These are phyloP conservation scores for Panaeolus papilionaceus DNA, from an alignment of 768 basidiomycete genomes.

Conservation along the genomic window DNA sequence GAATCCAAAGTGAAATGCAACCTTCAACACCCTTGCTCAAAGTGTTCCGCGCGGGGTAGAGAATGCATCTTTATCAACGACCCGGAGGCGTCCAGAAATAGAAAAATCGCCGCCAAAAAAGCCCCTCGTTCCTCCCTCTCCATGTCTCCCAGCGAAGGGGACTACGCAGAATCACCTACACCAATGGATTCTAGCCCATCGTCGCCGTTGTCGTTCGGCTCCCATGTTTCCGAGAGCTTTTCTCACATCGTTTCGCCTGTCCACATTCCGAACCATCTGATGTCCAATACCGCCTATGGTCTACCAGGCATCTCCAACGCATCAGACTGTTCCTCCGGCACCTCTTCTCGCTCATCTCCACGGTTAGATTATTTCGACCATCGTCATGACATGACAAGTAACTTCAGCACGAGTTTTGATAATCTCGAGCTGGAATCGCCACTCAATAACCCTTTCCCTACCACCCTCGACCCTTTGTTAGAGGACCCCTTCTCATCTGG, in stretches of 20 bases:
- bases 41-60: slow-evolving; percentile 65
- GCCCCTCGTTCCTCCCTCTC: slow-evolving; percentile 28
- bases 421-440: slow-evolving; percentile 35
- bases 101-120: slow-evolving; percentile 41
- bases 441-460: slow-evolving; percentile 41
- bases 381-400: slow-evolving; percentile 32
- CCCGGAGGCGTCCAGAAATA: slow-evolving; percentile 48
- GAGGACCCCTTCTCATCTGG: slow-evolving; percentile 40
- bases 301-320: slow-evolving; percentile 32
- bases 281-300: slow-evolving; percentile 26
- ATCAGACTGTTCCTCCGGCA: slow-evolving; percentile 40
- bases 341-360: slow-evolving; percentile 46
- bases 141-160: slow-evolving; percentile 23
- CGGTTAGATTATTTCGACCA: slow-evolving; percentile 44
- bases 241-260: slow-evolving; percentile 29
- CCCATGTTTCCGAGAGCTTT: slow-evolving; percentile 25
- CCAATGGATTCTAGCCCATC: slow-evolving; percentile 28
- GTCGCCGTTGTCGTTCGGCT: slow-evolving; percentile 26
- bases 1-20: slow-evolving; percentile 82
- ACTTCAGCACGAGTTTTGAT: slow-evolving; percentile 41
- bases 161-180: slow-evolving; percentile 27
- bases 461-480: slow-evolving; percentile 44
- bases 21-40: slow-evolving; percentile 69
- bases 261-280: slow-evolving; percentile 24
- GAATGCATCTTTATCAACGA: slow-evolving; percentile 69